Base-by-base conservation (phyloP, 768 basidiomycete species). In the Mycena chlorophos region DNA sequence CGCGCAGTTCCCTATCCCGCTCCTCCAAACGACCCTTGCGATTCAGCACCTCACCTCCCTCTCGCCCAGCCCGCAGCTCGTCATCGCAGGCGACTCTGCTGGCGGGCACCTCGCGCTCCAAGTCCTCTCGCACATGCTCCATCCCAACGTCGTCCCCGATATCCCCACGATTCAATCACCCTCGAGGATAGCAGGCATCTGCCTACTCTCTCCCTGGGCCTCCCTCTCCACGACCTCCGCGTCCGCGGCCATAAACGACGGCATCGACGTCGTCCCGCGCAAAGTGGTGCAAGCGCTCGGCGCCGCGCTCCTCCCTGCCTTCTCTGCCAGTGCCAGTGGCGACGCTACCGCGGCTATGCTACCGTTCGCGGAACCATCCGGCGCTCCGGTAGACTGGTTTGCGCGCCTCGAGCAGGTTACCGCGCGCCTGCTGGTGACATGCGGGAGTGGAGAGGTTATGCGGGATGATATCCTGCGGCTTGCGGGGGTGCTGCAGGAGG, bases 71-170 rank as follows among this genome's bases (percentile, higher is more conserved):
- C n/a, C n/a, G 54, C 60, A 31, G 57, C 60, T 76, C 19, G 64
- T 71, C 42, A 52, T 77, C 13, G 68, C 66, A 5, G 73, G 73
- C 22, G 75, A 77, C 59, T 77, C 75, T 10, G 77, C 77, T 10
- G 77, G 77, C 12, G 74, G 61, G 0, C 70, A 71, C 42, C 66
- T 77, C 25, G 60, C 71, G 27, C 61, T 74, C 26, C 71, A 73
- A 54, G 54, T 75, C 37, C 38, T 77, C 23, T 72, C 71, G 2
- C 71, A 75, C 50, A 59, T 73, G 25, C 63, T 75, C 2, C 75
- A 75, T 45, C 75, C 77, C n/a, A n/a, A n/a, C n/a, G n/a, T n/a
- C 2, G 52, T 71, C 6, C 52, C 64, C 3, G 60, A 52, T 26
- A 52, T 74, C 10, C 68, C 69, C 2, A 60, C 55, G 25, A 30